These are phyloP conservation scores for Alternaria alternata DNA, from an alignment of 2,329 filamentous ascomycete species.

Conservation along the genomic window DNA sequence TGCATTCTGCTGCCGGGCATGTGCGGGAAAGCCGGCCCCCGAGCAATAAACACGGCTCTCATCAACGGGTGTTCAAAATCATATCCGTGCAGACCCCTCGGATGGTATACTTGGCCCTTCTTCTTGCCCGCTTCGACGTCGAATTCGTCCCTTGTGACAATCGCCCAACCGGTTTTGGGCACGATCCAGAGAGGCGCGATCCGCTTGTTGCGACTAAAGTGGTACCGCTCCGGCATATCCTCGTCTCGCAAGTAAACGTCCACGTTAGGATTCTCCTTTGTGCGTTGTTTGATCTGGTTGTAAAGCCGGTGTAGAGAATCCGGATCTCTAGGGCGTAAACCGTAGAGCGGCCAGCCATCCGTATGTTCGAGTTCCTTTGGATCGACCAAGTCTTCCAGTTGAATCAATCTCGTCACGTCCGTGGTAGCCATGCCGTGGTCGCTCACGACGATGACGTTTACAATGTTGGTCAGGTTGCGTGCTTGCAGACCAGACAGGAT, in stretches of 20 bases:
- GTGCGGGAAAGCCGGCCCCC: slow-evolving; percentile 92
- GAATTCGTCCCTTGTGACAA: slow-evolving; percentile 82
- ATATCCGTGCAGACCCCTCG: slow-evolving; percentile 89
- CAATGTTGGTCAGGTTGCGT: slow-evolving; percentile 85
- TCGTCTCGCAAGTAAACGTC: slow-evolving; percentile 87
- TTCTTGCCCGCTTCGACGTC: slow-evolving; percentile 72
- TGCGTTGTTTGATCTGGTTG: slow-evolving; percentile 62
- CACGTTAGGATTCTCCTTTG: slow-evolving; percentile 71
- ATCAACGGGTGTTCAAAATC: slow-evolving; percentile 95
- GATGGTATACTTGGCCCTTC: slow-evolving; percentile 74
- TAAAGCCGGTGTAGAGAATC: slow-evolving; percentile 74
- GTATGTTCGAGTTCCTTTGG: slow-evolving; percentile 78
- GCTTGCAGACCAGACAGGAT: slow-evolving; percentile 78
- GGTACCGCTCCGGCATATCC: slow-evolving; percentile 91
- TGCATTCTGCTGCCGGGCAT: slow-evolving; percentile 79
- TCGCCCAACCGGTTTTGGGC: slow-evolving; percentile 90
- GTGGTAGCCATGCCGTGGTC: slow-evolving; percentile 99
- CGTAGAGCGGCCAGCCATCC: slow-evolving; percentile 94
- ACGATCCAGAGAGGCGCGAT: slow-evolving; percentile 97
- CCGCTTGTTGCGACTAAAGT: slow-evolving; percentile 85
- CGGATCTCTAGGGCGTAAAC: slow-evolving; percentile 79
- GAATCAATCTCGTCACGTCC: slow-evolving; percentile 78
- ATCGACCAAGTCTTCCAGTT: slow-evolving; percentile 89
- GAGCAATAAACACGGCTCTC: slow-evolving; percentile 92
- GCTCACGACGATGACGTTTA: slow-evolving; percentile 95